These are phyloP conservation scores for Aureobasidium mangrovei DNA, from an alignment of 2,329 filamentous ascomycete genomes.

Conservation along the genomic window DNA sequence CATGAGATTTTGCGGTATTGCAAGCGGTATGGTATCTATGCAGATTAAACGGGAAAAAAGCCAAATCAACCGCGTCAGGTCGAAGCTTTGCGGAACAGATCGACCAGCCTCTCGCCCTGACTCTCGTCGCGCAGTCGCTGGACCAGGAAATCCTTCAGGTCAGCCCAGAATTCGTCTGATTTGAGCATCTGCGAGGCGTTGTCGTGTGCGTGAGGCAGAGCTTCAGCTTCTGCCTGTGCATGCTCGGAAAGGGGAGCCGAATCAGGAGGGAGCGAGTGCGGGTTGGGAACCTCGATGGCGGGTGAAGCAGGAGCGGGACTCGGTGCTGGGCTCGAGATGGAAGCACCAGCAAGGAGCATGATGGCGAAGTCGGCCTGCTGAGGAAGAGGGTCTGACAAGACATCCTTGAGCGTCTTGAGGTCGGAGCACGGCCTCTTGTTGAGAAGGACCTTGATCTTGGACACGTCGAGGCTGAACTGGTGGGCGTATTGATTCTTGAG, in stretches of 20 bases:
- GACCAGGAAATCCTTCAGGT: slow-evolving; percentile 70
- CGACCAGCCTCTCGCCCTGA: slow-evolving; percentile 55
- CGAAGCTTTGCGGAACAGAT: slow-evolving; percentile 56
- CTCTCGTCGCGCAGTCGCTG: slow-evolving; percentile 66
- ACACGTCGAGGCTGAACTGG: slow-evolving; percentile 54
- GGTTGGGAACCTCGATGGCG: slow-evolving; percentile 34
- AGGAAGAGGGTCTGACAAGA: slow-evolving; percentile 41
- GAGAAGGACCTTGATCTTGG: slow-evolving; percentile 77
- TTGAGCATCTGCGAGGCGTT: slow-evolving; percentile 46
- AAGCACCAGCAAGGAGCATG: slow-evolving; percentile 68
- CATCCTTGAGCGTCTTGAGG: slow-evolving; percentile 65
- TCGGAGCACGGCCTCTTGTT: slow-evolving; percentile 81
- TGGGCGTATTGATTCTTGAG: slow-evolving; percentile 62
- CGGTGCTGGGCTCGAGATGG: slow-evolving; percentile 10
- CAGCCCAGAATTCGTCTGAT: slow-evolving; percentile 74
- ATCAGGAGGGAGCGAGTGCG: slow-evolving; percentile 20
- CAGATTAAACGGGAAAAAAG: not conserved
- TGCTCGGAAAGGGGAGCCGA: slow-evolving; percentile 22
- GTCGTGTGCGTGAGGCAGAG: slow-evolving; percentile 41
- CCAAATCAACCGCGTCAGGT: not conserved
- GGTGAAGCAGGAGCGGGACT: slow-evolving; percentile 31
- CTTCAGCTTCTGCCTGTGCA: slow-evolving; percentile 37
- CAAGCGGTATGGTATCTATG: too few species aligned
- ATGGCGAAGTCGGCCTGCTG: slow-evolving; percentile 63
- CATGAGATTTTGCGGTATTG: too few species aligned